Evolutionary conservation across 768 basidiomycete species (phyloP), one percentile per base, ranked within the genome.

Genomic region (Tylopilus intermedius): DNA sequence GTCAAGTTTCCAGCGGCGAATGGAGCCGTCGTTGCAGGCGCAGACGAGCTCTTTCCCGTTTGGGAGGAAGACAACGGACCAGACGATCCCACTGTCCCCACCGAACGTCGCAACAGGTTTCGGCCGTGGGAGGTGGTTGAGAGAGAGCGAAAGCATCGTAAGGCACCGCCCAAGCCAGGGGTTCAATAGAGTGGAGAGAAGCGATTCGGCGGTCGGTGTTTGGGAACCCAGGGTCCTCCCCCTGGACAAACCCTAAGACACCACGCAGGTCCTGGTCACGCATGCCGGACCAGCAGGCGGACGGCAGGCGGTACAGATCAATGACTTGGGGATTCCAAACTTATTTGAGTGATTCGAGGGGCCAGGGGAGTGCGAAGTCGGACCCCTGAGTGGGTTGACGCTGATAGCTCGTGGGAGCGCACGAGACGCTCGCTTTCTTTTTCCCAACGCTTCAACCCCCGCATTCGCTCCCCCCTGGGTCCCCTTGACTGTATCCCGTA

Each of bases 241-340:
- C 6, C 50, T 49, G 56, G 56, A 62, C 59, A 51, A 64, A 65
- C 64, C 64, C 65, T 67, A 65, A 55, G 65, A 58, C 64, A 51
- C 61, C 30, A 65, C 55, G 56, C 56, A 54, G 59, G 62, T 65
- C 65, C 58, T 65, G 58, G 58, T 54, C 60, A 60, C 62, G 53
- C 65, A 65, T 62, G 64, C 62, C 53, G 64, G 58, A 65, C 65
- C 64, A 54, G 60, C 64, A 65, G 64, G 64, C 42, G 64, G 58
- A 65, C 63, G 65, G 63, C 62, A 65, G 58, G 64, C 48, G 65
- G 62, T 58, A 52, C 60, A 67, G 60, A 65, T 65, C 65, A 67
- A 67, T 67, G 58, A 55, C 56, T 51, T 54, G 57, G 30, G 62
- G 65, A 67, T 65, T 62, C 64, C 63, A 65, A 58, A 58, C 65